Evolutionary conservation across 257 asterid genomes (phyloP), one percentile per base, ranked within the genome.

Genomic region (Gardenia jasminoides): DNA sequence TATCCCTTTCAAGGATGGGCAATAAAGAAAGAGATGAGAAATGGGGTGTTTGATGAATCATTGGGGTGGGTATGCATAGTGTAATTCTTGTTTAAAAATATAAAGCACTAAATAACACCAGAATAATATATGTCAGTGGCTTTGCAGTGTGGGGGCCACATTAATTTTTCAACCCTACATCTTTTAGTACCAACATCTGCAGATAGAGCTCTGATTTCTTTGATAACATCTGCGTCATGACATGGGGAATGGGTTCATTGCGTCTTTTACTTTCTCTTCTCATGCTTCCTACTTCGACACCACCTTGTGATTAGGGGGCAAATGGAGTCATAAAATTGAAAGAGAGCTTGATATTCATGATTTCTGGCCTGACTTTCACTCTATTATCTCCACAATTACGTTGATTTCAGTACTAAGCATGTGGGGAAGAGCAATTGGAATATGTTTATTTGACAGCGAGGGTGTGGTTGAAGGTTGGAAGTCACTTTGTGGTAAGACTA

Each of bases 1-100:
- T 0, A 36, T 10, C 73, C 48, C 80, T 65, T 47, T 47, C 80
- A 65, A 26, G 44, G 71, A 76, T 12, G 66, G 31, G 64, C 66
- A 31, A 4, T 33, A 22, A 48, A 69, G 26, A 28, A 10, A 46
- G 48, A 11, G 22, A 44, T 30, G 30, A 10, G 65, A 46, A 66
- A 48, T 30, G 19, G 50, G 31, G 17, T 44, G 15, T 76, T 30
- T 26, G 46, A 36, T 31, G 36, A 1, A 33, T 73, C 50, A 31
- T n/a, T 58, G 13, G 19, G 12, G 4, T 12, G 61, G 36, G 16
- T n/a, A 52, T 28, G 30, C 2, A 22, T 1, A 58, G 1, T 24
- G n/a, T 56, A 19, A 17, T 52, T 41, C 6, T 20, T 28, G 24
- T 50, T 30, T 31, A 7, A 13, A 72, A 52, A 0, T 3, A 61